phyloP scores from a whole-genome alignment of 495 filamentous ascomycete species.

The Hypomontagnella monticulosa region DNA sequence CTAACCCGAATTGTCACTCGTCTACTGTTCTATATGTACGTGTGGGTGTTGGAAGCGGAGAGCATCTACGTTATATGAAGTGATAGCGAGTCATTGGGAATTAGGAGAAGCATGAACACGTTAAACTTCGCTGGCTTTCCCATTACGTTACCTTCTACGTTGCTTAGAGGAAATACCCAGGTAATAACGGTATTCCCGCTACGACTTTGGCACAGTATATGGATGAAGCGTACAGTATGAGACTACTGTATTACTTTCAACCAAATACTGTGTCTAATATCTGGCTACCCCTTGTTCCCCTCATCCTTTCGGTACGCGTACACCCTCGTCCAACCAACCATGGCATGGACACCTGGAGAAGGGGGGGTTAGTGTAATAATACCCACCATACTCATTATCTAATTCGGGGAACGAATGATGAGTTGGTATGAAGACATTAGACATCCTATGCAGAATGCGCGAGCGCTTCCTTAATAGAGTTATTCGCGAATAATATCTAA shows the following conservation, averaged over 20 bases:
- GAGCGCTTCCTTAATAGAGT: conserved; percentile 32
- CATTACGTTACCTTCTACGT: background rate
- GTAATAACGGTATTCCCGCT: background rate
- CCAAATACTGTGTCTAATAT: background rate
- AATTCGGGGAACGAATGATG: conserved; percentile 28
- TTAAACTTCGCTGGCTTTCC: too few relatives aligned
- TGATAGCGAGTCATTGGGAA: too few relatives aligned
- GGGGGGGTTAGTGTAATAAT: conserved; percentile 17
- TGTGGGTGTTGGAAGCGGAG: background rate
- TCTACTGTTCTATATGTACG: background rate
- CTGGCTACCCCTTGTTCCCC: conserved; percentile 12
- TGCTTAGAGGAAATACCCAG: conserved; percentile 1
- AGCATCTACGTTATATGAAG: too few relatives aligned
- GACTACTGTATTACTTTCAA: too few relatives aligned
- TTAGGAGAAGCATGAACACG: too few relatives aligned
- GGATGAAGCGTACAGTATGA: too few relatives aligned
- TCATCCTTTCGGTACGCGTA: conserved; percentile 28
- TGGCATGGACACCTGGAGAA: conserved; percentile 8
- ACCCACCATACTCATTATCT: conserved; percentile 12
- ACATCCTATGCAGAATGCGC: conserved; percentile 6
- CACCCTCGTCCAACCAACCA: conserved; percentile 23
- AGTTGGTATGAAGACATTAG: background rate
- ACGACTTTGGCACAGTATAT: background rate
- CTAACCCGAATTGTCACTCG: too few relatives aligned
- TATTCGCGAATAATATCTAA: conserved; percentile 32